A percentile compares a stretch with the other conserved stretches of the same genome.
Conservation (phyloP, 2,329 filamentous ascomycete genomes). For the Alternaria consortialis region DNA sequence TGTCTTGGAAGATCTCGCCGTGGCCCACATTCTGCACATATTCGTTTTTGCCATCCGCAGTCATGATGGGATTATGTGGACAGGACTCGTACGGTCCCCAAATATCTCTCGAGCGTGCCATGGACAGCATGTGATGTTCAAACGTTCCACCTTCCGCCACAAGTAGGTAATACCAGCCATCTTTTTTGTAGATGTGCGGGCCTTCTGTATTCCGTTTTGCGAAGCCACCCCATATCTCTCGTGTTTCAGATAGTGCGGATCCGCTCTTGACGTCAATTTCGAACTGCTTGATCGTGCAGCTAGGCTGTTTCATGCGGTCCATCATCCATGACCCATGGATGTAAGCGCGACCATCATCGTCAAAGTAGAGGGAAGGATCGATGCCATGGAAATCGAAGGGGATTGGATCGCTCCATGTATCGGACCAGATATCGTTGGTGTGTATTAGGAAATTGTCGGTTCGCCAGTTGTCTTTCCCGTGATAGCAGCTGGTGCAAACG, state of each 20-base stretch:
- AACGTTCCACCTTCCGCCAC: conserved; percentile 37
- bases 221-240: conserved; percentile 6
- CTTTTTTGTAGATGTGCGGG: conserved; percentile 43
- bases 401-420: conserved; percentile 10
- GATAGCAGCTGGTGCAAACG: neutral
- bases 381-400: conserved; percentile 2
- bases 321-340: conserved; percentile 51
- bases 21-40: conserved; percentile 65
- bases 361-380: conserved; percentile 11
- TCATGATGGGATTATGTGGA: conserved; percentile 36
- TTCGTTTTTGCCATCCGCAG: conserved; percentile 31
- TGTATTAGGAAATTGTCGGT: neutral
- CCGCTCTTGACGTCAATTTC: conserved; percentile 6
- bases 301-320: conserved; percentile 1
- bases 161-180: conserved; percentile 46
- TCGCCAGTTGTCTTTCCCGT: conserved; percentile 14
- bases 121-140: conserved; percentile 37
- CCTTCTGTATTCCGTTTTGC: conserved; percentile 29
- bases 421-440: conserved; percentile 7
- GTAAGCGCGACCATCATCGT: conserved; percentile 56
- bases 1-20: conserved; percentile 65
- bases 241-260: neutral
- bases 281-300: conserved; percentile 7
- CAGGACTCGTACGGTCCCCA: conserved; percentile 35
- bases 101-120: conserved; percentile 40